These are phyloP conservation scores for Porogramme epimiltina DNA, from an alignment of 1,284 basidiomycete species.

Conservation along the genomic window DNA sequence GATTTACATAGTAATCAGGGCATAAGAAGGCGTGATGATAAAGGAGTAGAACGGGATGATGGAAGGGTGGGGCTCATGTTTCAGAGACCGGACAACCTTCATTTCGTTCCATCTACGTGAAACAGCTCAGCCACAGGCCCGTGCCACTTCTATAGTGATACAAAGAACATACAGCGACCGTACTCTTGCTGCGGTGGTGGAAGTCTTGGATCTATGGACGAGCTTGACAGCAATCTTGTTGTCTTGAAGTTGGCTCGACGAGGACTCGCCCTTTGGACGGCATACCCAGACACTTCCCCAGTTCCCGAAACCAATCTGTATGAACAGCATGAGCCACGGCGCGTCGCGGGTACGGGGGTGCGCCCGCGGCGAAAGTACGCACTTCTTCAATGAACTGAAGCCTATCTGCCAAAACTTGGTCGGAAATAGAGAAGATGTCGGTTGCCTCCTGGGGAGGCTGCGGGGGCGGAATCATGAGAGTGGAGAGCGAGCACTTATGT, in stretches of 20 bases:
- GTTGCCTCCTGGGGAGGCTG: constrained; percentile 36
- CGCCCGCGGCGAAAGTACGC: constrained; percentile 19
- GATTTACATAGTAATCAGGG: constrained; percentile 84
- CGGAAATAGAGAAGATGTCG: constrained; percentile 57
- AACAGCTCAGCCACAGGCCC: too few relatives aligned
- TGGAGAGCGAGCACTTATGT: constrained; percentile 16
- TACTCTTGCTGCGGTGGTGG: constrained; percentile 85
- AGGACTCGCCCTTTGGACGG: constrained; percentile 53
- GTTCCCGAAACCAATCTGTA: constrained; percentile 82
- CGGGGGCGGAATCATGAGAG: constrained; percentile 27
- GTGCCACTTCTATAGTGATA: too few relatives aligned
- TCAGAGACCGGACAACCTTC: constrained; percentile 86
- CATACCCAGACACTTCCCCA: constrained; percentile 87
- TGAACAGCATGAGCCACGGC: not conserved
- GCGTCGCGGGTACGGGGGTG: constrained; percentile 1
- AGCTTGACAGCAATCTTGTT: constrained; percentile 84
- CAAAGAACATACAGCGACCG: constrained; percentile 74
- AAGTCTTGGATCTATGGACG: constrained; percentile 78
- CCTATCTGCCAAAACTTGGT: constrained; percentile 66
- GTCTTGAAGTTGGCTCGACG: constrained; percentile 30
- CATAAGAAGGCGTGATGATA: constrained; percentile 88
- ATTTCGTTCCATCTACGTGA: constrained; percentile 85
- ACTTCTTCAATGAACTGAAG: constrained; percentile 80
- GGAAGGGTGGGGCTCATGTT: constrained; percentile 82
- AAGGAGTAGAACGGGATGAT: constrained; percentile 92